phyloP scores from a whole-genome alignment of 495 filamentous ascomycete genomes.

The Cercophora scortea region DNA sequence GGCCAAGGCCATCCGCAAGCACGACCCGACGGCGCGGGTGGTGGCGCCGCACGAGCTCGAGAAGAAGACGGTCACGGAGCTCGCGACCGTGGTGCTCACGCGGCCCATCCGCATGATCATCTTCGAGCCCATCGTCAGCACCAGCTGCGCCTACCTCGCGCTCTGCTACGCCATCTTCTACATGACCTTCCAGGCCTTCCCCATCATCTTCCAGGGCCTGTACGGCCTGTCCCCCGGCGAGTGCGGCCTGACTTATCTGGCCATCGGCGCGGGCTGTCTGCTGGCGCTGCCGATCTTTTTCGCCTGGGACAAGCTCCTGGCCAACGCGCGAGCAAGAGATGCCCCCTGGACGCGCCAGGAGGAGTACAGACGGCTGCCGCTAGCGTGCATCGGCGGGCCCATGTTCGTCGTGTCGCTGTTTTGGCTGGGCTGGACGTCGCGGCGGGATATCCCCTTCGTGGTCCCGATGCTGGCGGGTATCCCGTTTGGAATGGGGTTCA shows the following conservation, averaged over 20 bases:
- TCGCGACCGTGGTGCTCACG: constrained; percentile 30
- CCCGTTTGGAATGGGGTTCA: constrained; percentile 63
- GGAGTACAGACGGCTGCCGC: constrained; percentile 57
- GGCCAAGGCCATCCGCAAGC: constrained; percentile 43
- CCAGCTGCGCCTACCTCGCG: constrained; percentile 60
- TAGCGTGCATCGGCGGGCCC: constrained; percentile 59
- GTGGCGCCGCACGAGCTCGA: constrained; percentile 30
- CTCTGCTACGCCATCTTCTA: constrained; percentile 70
- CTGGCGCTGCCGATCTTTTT: constrained; percentile 48
- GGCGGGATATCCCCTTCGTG: constrained; percentile 48
- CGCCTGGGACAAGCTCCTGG: constrained; percentile 27
- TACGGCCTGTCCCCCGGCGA: constrained; percentile 37
- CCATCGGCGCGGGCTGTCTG: constrained; percentile 36
- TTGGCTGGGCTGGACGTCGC: constrained; percentile 66
- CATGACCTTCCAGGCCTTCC: constrained; percentile 62
- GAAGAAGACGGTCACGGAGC: constrained; percentile 18
- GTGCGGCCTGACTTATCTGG: constrained; percentile 39
- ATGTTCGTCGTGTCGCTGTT: constrained; percentile 55
- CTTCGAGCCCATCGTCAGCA: constrained; percentile 44
- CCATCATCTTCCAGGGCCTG: constrained; percentile 51
- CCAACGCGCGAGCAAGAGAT: constrained; percentile 10
- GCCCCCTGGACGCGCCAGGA: constrained; percentile 33
- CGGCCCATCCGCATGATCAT: constrained; percentile 36
- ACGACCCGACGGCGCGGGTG: constrained; percentile 29
- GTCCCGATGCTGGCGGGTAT: constrained; percentile 57